Conservation (phyloP, 2,329 filamentous ascomycete species). For the Stromatinia cepivora region DNA sequence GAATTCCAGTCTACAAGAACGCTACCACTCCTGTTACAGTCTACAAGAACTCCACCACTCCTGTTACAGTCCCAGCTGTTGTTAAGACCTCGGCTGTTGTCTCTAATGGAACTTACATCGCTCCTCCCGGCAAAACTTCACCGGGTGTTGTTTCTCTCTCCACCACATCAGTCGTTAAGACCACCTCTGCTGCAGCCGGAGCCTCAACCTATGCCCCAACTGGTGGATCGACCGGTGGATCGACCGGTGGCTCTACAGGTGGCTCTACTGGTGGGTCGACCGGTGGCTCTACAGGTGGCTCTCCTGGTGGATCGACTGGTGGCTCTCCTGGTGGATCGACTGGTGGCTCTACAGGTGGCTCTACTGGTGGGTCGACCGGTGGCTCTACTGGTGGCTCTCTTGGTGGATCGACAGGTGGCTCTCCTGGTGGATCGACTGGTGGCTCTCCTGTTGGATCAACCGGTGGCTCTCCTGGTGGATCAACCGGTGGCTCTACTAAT, state of each 20-base stretch:
- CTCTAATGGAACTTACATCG: background rate
- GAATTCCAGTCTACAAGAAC: background rate
- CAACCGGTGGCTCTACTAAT: background rate
- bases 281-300: too few species aligned
- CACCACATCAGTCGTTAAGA: too few species aligned
- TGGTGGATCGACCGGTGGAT: background rate
- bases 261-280: too few species aligned
- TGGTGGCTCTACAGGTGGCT: background rate
- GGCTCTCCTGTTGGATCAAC: too few species aligned
- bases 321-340: background rate
- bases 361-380: too few species aligned
- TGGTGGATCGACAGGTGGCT: too few species aligned
- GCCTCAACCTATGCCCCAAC: too few species aligned
- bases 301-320: background rate
- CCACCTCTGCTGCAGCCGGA: background rate
- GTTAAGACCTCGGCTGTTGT: background rate
- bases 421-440: too few species aligned
- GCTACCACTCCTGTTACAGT: background rate
- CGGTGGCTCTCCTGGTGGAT: background rate
- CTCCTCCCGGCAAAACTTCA: background rate
- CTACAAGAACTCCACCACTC: background rate
- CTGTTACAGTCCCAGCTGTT: background rate
- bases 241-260: background rate
- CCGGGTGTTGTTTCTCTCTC: too few species aligned
- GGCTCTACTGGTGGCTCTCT: too few species aligned